A percentile compares a stretch with the other conserved stretches of the same genome.
Evolutionary conservation across 306 rosid species (phyloP).

Genomic region (apple (Malus domestica)): ASM211411v1 NC_041801.1:18202001-18202500

Average conservation of each 20-base stretch:
- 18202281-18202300: neutral
- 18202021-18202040: neutral
- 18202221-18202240: no score
- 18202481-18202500: neutral
- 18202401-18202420: no score
- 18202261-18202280: neutral
- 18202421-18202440: no score
- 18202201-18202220: neutral
- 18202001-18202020: neutral
- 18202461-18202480: neutral
- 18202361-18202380: no score
- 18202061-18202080: neutral
- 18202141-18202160: neutral
- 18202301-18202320: no score
- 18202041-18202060: neutral
- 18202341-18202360: no score
- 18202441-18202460: fast-evolving
- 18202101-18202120: no score
- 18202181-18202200: neutral
- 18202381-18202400: no score
- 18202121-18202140: no score
- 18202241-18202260: neutral
- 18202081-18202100: neutral
- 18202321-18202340: no score
- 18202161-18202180: neutral